These are phyloP conservation scores for Colletotrichum sp. DNA, from an alignment of 2,329 filamentous ascomycete species.

Conservation along the genomic window DNA sequence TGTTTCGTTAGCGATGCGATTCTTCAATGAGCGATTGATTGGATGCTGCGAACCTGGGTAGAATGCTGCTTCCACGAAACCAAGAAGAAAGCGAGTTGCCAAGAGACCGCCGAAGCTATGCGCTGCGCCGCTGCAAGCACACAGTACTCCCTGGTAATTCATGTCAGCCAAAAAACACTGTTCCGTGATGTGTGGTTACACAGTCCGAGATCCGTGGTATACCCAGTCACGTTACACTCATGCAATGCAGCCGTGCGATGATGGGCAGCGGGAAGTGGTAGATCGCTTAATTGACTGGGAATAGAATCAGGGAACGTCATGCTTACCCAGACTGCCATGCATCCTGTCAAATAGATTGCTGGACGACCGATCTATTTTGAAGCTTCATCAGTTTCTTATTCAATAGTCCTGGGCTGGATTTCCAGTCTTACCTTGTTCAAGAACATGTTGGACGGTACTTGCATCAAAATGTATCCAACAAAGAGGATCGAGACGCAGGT, in stretches of 20 bases:
- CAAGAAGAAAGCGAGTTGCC: slow-evolving; percentile 12
- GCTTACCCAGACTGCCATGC: slow-evolving; percentile 28
- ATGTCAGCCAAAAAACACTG: neutral
- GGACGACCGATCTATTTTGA: slow-evolving; percentile 25
- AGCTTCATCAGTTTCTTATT: fast-evolving
- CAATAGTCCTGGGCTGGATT: fast-evolving
- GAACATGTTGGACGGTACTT: slow-evolving; percentile 28
- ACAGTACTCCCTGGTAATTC: slow-evolving; percentile 4
- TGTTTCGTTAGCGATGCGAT: neutral
- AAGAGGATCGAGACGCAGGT: slow-evolving; percentile 18
- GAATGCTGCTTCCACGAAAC: slow-evolving; percentile 20
- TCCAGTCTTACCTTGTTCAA: slow-evolving; percentile 1
- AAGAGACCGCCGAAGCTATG: slow-evolving; percentile 3
- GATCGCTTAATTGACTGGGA: slow-evolving; percentile 41
- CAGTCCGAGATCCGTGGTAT: neutral
- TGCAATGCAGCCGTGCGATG: neutral
- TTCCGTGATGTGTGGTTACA: neutral
- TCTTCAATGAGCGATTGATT: neutral
- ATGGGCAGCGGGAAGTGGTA: neutral
- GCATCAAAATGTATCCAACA: slow-evolving; percentile 31
- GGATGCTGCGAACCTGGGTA: slow-evolving; percentile 31
- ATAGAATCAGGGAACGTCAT: slow-evolving; percentile 28
- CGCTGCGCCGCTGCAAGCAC: slow-evolving; percentile 16
- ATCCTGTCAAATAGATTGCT: neutral
- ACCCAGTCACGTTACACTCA: neutral